Evolutionary conservation across 225 moss, liverwort and hornwort genomes (phyloP).

Genomic region (Climacium dendroides): DNA sequence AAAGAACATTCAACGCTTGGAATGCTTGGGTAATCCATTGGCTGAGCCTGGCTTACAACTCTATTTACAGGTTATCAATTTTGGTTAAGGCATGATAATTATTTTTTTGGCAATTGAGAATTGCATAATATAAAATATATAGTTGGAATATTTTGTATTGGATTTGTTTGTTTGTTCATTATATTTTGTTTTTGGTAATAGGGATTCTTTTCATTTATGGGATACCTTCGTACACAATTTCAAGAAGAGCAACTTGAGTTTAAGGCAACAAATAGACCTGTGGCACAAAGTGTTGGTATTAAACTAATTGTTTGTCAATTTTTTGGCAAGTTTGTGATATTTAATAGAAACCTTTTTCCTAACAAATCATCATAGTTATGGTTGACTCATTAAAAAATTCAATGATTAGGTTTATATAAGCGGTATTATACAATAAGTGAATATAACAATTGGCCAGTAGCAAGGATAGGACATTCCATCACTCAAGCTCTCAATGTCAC

Average conservation of each 20-base stretch:
- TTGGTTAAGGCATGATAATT: neutral
- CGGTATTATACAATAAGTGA: slow-evolving; percentile 37
- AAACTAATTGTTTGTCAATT: neutral
- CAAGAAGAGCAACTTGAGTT: slow-evolving; percentile 56
- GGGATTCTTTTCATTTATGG: slow-evolving; percentile 53
- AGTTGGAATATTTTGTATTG: neutral
- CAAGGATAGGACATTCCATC: slow-evolving; percentile 53
- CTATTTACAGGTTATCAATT: slow-evolving; percentile 24
- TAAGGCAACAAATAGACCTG: slow-evolving; percentile 18
- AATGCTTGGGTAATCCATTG: slow-evolving; percentile 47
- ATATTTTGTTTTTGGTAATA: neutral
- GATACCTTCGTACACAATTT: slow-evolving; percentile 43
- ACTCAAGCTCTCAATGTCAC: slow-evolving; percentile 54
- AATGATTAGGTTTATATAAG: slow-evolving; percentile 21
- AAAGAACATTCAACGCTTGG: slow-evolving; percentile 53
- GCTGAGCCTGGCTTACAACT: slow-evolving; percentile 46
- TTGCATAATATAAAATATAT: neutral
- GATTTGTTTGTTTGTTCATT: neutral
- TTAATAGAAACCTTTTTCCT: neutral
- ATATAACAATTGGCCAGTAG: slow-evolving; percentile 36
- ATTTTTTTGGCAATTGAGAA: neutral
- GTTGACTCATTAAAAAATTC: neutral
- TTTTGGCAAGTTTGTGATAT: neutral
- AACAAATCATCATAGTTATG: neutral
- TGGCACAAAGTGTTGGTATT: slow-evolving; percentile 7